These are phyloP conservation scores for Phialophora verrucosa DNA, from an alignment of 2,329 filamentous ascomycete species.

Conservation along the genomic window DNA sequence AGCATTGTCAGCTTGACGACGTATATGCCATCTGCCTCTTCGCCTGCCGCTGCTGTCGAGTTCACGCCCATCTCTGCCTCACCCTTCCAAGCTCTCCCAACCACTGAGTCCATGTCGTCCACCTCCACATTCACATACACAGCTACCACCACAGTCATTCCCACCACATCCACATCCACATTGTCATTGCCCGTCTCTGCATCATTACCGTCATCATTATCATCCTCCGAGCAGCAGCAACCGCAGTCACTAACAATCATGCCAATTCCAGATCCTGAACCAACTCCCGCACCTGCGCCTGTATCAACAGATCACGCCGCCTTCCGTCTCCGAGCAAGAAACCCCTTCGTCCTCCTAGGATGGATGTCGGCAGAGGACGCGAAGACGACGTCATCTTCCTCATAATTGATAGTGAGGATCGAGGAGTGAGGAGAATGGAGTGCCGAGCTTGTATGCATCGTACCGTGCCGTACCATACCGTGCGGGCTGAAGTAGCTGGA, in stretches of 20 bases:
- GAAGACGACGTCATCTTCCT: background rate
- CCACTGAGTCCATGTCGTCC: background rate
- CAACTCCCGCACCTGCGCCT: constrained; percentile 9
- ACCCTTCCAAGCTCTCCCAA: background rate
- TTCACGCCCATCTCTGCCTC: background rate
- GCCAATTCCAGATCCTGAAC: constrained; percentile 5
- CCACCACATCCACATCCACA: background rate
- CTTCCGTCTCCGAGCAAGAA: constrained; percentile 15
- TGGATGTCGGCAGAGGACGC: constrained; percentile 10
- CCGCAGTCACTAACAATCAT: constrained; percentile 9
- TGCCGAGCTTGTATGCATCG: background rate
- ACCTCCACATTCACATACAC: constrained; percentile 11
- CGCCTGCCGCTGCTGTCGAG: background rate
- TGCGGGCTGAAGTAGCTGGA: background rate
- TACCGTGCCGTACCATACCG: background rate
- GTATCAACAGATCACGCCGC: constrained; percentile 16
- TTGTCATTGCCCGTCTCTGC: background rate
- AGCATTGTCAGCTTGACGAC: constrained; percentile 11
- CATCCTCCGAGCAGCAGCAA: background rate
- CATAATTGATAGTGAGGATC: background rate
- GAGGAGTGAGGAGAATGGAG: background rate
- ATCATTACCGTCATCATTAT: background rate
- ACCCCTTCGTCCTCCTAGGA: constrained; percentile 14
- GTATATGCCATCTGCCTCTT: constrained; percentile 4
- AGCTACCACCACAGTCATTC: constrained; percentile 8